These are phyloP conservation scores for Moesziomyces parantarcticus DNA, from an alignment of 1,284 basidiomycete genomes.

Conservation along the genomic window DNA sequence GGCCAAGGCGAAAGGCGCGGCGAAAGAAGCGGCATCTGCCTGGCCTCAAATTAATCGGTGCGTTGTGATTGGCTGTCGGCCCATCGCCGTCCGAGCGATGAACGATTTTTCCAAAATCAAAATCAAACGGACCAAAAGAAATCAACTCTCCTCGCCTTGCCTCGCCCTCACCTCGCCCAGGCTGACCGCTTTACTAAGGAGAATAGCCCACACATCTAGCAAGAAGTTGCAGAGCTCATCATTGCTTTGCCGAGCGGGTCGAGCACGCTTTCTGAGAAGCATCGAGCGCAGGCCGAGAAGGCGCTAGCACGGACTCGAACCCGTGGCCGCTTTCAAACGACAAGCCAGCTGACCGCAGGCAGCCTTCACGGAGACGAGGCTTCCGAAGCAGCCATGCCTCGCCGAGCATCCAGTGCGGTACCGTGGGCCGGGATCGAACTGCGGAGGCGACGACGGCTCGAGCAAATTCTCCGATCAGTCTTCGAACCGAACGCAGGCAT, in stretches of 20 bases:
- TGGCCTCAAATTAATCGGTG: conserved; percentile 10
- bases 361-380: neutral
- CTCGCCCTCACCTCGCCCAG: no score
- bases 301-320: no score
- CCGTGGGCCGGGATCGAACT: no score
- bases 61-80: conserved; percentile 29
- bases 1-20: neutral
- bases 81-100: conserved; percentile 14
- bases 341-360: neutral
- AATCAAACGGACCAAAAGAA: neutral
- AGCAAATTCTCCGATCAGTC: neutral
- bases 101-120: conserved; percentile 2
- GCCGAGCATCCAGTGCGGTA: neutral
- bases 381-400: neutral
- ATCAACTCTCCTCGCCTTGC: no score
- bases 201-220: no score
- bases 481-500: no score
- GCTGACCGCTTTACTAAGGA: no score
- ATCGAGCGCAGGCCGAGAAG: neutral
- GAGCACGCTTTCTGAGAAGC: neutral
- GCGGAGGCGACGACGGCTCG: neutral
- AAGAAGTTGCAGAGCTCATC: neutral
- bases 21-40: neutral
- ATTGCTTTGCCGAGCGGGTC: neutral
- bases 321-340: neutral